phyloP scores from a whole-genome alignment of 257 asterid species.

The Forsythia suspensa region DNA sequence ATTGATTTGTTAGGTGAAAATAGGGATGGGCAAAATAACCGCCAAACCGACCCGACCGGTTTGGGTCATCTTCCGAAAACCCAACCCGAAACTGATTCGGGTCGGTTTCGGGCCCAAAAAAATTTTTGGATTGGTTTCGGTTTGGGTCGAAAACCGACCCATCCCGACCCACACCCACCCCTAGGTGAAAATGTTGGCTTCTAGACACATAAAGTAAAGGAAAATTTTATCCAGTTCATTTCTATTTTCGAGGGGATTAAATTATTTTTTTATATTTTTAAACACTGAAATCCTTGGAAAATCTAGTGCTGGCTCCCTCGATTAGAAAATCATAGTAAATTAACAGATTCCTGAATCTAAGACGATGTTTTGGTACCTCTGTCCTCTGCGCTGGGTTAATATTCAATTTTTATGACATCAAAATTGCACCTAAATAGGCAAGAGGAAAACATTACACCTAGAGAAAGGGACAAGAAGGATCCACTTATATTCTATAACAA shows the following conservation, averaged over 20 bases:
- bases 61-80: too few species aligned
- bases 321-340: neutral
- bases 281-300: neutral
- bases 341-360: constrained; percentile 1
- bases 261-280: neutral
- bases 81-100: too few species aligned
- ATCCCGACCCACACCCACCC: too few species aligned
- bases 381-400: neutral
- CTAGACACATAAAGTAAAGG: neutral
- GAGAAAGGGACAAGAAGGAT: neutral
- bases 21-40: neutral
- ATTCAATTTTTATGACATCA: constrained; percentile 2
- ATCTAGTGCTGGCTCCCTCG: neutral
- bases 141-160: too few species aligned
- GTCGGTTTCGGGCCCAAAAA: too few species aligned
- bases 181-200: neutral
- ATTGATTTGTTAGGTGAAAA: neutral
- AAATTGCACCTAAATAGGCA: neutral
- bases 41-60: too few species aligned
- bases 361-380: neutral
- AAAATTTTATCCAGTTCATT: neutral
- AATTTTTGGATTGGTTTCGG: too few species aligned
- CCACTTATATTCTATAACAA: constrained; percentile 1
- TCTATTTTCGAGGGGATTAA: neutral
- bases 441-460: neutral